These are phyloP conservation scores for Penicillium pancosmium DNA, from an alignment of 495 filamentous ascomycete genomes.

Conservation along the genomic window DNA sequence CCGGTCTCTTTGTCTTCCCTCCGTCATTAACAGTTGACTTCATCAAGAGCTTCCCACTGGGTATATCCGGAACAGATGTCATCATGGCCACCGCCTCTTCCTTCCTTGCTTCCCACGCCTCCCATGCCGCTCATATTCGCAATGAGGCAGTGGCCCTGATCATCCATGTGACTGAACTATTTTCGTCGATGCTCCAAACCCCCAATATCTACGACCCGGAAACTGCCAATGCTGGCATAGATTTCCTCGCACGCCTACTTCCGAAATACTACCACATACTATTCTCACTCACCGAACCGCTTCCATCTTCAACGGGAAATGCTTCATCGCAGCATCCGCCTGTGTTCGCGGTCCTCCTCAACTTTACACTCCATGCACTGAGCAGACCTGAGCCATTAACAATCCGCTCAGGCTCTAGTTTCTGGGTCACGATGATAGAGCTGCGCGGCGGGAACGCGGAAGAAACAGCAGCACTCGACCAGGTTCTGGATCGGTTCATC, in stretches of 20 bases:
- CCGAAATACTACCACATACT: conserved; percentile 57
- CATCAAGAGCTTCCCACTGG: conserved; percentile 61
- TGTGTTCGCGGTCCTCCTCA: conserved; percentile 68
- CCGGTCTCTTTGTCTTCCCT: conserved; percentile 76
- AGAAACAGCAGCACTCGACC: conserved; percentile 51
- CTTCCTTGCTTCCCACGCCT: conserved; percentile 63
- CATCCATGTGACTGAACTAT: conserved; percentile 64
- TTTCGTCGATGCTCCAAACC: conserved; percentile 64
- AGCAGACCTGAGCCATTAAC: conserved; percentile 74
- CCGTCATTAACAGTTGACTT: conserved; percentile 71
- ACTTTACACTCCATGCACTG: conserved; percentile 75
- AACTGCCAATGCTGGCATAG: conserved; percentile 73
- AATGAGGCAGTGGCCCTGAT: conserved; percentile 58
- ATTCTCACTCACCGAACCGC: conserved; percentile 36
- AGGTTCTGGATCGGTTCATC: conserved; percentile 59
- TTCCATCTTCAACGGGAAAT: conserved; percentile 11
- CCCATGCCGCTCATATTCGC: conserved; percentile 55
- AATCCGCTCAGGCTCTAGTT: conserved; percentile 74
- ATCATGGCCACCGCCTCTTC: conserved; percentile 79
- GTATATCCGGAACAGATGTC: conserved; percentile 69
- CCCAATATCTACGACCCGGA: conserved; percentile 67
- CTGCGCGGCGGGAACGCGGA: conserved; percentile 42
- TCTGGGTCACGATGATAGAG: conserved; percentile 69
- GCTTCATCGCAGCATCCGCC: conserved; percentile 19
- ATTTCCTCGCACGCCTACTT: conserved; percentile 68